Conservation (phyloP, 1,284 basidiomycete species). For the Austroboletus novae-zelandiae region DNA sequence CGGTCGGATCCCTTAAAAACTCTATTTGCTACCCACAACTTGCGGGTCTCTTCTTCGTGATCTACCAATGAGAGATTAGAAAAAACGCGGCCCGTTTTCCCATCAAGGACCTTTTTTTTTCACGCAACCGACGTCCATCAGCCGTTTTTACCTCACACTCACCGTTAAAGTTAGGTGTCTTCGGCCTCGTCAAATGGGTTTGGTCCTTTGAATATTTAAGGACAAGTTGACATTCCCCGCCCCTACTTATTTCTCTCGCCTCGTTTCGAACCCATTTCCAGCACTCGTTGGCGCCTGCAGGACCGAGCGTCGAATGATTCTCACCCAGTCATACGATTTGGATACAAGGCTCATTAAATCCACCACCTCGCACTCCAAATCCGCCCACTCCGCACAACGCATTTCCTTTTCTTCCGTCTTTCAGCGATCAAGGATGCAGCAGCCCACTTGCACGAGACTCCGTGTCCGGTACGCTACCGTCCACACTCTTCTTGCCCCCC, state of each 20-base stretch:
- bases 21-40: slow-evolving; percentile 26
- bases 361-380: slow-evolving; percentile 21
- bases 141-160: slow-evolving; percentile 34
- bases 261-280: slow-evolving; percentile 10
- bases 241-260: slow-evolving; percentile 6
- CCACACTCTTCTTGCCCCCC: slow-evolving; percentile 24
- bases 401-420: slow-evolving; percentile 4
- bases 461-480: slow-evolving; percentile 30
- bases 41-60: slow-evolving; percentile 15
- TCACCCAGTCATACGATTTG: slow-evolving; percentile 19
- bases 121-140: slow-evolving; percentile 31
- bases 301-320: slow-evolving; percentile 26
- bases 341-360: slow-evolving; percentile 30
- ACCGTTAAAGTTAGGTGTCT: slow-evolving; percentile 31
- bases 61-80: slow-evolving; percentile 25
- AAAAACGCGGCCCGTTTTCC: slow-evolving; percentile 25
- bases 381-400: slow-evolving; percentile 19
- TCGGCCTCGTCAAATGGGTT: slow-evolving; percentile 20
- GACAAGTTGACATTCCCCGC: slow-evolving; percentile 13
- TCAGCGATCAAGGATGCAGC: slow-evolving; percentile 37
- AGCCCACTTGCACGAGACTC: slow-evolving; percentile 43
- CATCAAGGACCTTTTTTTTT: slow-evolving; percentile 18
- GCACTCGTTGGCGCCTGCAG: slow-evolving; percentile 15
- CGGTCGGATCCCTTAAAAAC: slow-evolving; percentile 31
- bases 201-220: slow-evolving; percentile 31